Base-by-base conservation (phyloP, 73 alveolate species). In the Paramecium primaurelia region DNA sequence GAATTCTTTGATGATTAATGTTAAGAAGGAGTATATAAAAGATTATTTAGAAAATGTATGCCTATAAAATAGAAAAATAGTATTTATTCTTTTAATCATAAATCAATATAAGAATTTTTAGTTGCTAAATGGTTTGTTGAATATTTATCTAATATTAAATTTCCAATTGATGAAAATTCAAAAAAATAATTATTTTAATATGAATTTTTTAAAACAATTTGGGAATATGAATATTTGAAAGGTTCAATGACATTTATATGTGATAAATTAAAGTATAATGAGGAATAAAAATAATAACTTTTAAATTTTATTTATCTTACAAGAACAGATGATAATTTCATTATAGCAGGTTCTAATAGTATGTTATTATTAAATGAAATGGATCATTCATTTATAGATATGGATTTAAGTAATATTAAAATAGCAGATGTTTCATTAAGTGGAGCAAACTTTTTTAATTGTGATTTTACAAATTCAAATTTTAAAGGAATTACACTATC, bases 121-220 rank as follows among this genome's bases (percentile, higher is more conserved):
- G 88, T 75, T 22, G 88, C 88, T 37, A 75, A 75, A 37, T 34
- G 60, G 28, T 75, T 75, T 26, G 36, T 75, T 9, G 88, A 75
- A 14, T 32, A n/a, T 12, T 6, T 75, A 37, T 37, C 42, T 12
- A 40, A 34, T 37, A 75, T 22, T 3, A 37, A 75, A 28, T 40
- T 75, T 75, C 38, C 42, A 11, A 10, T 32, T 3, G 34, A 22
- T 37, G 88, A 75, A 4, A 75, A 16, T 34, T 5, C 30, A 4
- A 22, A 37, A 36, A 37, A 34, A 36, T 25, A 54, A 54, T 3
- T 54, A 54, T 3, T 18, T 12, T 54, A 22, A 4, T 26, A 32
- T 68, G 51, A 68, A 68, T 30, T 68, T 26, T 34, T 25, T 34
- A 37, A 75, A 6, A 18, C 7, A 3, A 12, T 14, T 11, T 75